These are phyloP conservation scores for Dendrothele bispora DNA, from an alignment of 768 basidiomycete species.

Conservation along the genomic window DNA sequence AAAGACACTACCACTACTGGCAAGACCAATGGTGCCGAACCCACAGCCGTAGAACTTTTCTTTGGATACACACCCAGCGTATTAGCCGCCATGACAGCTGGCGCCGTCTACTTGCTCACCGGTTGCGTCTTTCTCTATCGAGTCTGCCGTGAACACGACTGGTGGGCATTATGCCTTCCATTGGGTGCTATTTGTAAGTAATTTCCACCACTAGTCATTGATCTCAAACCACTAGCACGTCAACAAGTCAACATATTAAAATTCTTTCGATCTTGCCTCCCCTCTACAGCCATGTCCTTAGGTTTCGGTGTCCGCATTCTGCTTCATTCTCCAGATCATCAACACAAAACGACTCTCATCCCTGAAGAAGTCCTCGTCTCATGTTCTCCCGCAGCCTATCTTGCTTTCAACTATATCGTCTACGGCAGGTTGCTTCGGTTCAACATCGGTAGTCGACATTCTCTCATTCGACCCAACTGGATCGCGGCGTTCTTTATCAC, in stretches of 20 bases:
- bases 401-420: constrained; percentile 33
- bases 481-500: constrained; percentile 22
- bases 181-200: constrained; percentile 23
- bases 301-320: constrained; percentile 21
- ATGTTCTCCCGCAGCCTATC: constrained; percentile 23
- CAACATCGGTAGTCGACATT: constrained; percentile 18
- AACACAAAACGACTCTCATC: constrained; percentile 17
- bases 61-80: too few relatives aligned
- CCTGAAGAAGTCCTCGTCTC: constrained; percentile 21
- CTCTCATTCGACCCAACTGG: constrained; percentile 22
- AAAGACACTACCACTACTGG: too few relatives aligned
- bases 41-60: too few relatives aligned
- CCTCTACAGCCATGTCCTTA: constrained; percentile 5
- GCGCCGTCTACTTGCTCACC: too few relatives aligned
- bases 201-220: not conserved
- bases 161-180: constrained; percentile 32
- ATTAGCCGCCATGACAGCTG: too few relatives aligned
- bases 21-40: too few relatives aligned
- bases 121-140: too few relatives aligned
- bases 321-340: constrained; percentile 13
- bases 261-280: not conserved
- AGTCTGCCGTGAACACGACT: too few relatives aligned
- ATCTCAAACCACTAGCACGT: too few relatives aligned
- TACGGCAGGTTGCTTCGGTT: constrained; percentile 25
- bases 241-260: too few relatives aligned